A percentile compares a stretch with the other conserved stretches of the same genome.
Evolutionary conservation across 2,329 filamentous ascomycete genomes (phyloP).

Genomic region (Penicillium sp.): DNA sequence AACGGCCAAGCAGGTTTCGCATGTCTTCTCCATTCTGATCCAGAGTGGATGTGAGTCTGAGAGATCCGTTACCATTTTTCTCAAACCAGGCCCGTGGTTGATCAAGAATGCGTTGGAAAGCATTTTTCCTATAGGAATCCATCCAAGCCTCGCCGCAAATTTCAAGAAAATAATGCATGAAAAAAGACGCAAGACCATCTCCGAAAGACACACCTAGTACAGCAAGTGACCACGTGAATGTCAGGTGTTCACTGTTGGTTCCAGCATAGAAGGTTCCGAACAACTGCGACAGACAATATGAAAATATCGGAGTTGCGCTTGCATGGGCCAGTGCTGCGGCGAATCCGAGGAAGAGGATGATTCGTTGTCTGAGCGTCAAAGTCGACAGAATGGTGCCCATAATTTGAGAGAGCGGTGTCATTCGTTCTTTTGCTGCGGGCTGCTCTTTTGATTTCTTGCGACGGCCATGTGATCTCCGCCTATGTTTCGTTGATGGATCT

Average conservation of each 20-base stretch:
- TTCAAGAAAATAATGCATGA: slow-evolving; percentile 70
- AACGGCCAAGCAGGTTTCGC: slow-evolving; percentile 75
- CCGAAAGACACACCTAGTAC: slow-evolving; percentile 66
- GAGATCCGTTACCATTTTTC: slow-evolving; percentile 61
- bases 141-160: slow-evolving; percentile 73
- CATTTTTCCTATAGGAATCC: slow-evolving; percentile 65
- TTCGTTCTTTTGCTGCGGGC: neutral
- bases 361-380: slow-evolving; percentile 52
- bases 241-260: slow-evolving; percentile 48
- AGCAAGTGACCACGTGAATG: slow-evolving; percentile 65
- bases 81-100: slow-evolving; percentile 82
- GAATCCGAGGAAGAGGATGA: slow-evolving; percentile 60
- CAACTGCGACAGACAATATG: slow-evolving; percentile 71
- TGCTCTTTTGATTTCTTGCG: slow-evolving; percentile 4
- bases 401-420: slow-evolving; percentile 51
- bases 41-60: slow-evolving; percentile 66
- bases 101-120: slow-evolving; percentile 66
- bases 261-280: slow-evolving; percentile 66
- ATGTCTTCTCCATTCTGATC: slow-evolving; percentile 85
- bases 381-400: slow-evolving; percentile 69
- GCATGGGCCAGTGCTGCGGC: slow-evolving; percentile 64
- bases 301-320: slow-evolving; percentile 69
- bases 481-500: neutral
- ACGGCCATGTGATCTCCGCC: neutral
- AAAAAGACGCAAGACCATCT: slow-evolving; percentile 65